These are phyloP conservation scores for Taphrina sp. DNA, from an alignment of 1,139 yeast species.

Conservation along the genomic window DNA sequence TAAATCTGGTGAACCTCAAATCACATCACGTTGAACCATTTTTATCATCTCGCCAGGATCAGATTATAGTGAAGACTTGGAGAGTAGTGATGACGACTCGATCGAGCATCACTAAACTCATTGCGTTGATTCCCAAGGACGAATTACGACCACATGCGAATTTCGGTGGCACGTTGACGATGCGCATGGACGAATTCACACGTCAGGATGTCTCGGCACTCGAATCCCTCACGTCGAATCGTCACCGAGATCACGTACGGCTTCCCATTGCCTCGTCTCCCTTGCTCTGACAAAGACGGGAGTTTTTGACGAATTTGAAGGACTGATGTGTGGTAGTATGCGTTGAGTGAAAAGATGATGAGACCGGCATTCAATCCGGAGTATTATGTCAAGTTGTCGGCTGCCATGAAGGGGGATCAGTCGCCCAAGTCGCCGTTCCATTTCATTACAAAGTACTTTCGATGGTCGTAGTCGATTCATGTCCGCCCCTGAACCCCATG, in stretches of 20 bases:
- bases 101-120: slow-evolving; percentile 14
- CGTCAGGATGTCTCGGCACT: slow-evolving; percentile 24
- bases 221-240: slow-evolving; percentile 9
- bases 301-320: too few relatives aligned
- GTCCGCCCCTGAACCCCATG: too few relatives aligned
- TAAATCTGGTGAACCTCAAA: too few relatives aligned
- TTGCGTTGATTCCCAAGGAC: slow-evolving; percentile 22
- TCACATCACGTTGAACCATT: too few relatives aligned
- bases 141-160: slow-evolving; percentile 24
- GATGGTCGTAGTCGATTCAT: slow-evolving; percentile 26
- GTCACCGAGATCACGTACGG: slow-evolving; percentile 12
- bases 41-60: too few relatives aligned
- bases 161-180: slow-evolving; percentile 10
- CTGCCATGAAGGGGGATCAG: slow-evolving; percentile 25
- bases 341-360: slow-evolving; percentile 25
- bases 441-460: slow-evolving; percentile 30
- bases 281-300: too few relatives aligned
- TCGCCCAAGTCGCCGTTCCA: slow-evolving; percentile 21
- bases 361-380: slow-evolving; percentile 31
- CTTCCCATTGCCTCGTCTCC: too few relatives aligned
- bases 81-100: slow-evolving; percentile 16
- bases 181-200: slow-evolving; percentile 18
- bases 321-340: slow-evolving; percentile 1
- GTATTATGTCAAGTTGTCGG: slow-evolving; percentile 14
- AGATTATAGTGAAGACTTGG: too few relatives aligned